These are phyloP conservation scores for Jamesozyma rosinii DNA, from an alignment of 805 yeast species.

Conservation along the genomic window DNA sequence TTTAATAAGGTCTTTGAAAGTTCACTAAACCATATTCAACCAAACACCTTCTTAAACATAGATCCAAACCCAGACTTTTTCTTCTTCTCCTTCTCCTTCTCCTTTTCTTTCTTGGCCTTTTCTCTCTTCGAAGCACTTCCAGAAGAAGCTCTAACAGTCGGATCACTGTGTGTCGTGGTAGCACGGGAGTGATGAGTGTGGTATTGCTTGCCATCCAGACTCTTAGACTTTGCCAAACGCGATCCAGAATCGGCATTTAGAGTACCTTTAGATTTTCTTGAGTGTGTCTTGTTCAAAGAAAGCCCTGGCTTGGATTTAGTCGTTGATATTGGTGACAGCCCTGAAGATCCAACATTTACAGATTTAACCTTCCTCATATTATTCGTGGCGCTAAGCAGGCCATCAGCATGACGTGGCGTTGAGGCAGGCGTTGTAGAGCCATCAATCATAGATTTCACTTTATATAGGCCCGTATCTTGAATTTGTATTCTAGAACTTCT, in stretches of 20 bases:
- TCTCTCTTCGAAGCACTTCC: not conserved
- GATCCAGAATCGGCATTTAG: not conserved
- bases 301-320: conserved; percentile 3
- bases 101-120: not conserved
- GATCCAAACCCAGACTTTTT: conserved; percentile 15
- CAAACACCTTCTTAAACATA: conserved; percentile 16
- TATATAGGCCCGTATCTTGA: conserved; percentile 20
- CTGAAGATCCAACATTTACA: conserved; percentile 5
- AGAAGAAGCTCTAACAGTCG: not conserved
- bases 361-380: conserved; percentile 22
- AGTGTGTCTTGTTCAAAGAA: not conserved
- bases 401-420: not conserved
- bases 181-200: not conserved
- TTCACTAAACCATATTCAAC: not conserved
- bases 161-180: not conserved
- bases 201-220: not conserved
- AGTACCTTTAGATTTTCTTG: not conserved
- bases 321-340: conserved; percentile 2
- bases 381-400: not conserved
- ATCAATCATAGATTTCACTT: conserved; percentile 27
- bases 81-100: conserved; percentile 3
- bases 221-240: not conserved
- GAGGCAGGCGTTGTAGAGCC: conserved; percentile 6
- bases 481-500: conserved; percentile 23
- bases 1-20: too few relatives aligned